Percentiles rank a stretch among this genome's conserved stretches.
Evolutionary conservation across 139 green algal genomes (phyloP).

Genomic region (Volvox reticuliferus): DNA sequence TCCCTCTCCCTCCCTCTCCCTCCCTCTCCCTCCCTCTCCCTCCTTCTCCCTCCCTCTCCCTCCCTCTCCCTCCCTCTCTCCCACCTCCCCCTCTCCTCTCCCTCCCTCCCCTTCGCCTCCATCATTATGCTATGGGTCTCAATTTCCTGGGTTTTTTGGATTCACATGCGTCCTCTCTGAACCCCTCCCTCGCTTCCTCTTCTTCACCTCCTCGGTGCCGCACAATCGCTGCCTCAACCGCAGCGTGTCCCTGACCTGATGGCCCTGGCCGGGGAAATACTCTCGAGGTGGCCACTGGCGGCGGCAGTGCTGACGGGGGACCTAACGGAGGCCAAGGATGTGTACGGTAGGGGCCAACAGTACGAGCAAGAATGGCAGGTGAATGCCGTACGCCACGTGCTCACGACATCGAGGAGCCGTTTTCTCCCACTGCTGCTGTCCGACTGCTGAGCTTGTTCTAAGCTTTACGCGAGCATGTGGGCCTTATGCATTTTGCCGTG

Average conservation of each 20-base stretch:
- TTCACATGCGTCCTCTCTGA: neutral
- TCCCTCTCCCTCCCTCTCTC: neutral
- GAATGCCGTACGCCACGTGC: neutral
- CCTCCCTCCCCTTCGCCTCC: no score
- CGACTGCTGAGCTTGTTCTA: neutral
- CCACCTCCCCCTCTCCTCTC: neutral
- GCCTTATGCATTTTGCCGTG: neutral
- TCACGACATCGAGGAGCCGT: neutral
- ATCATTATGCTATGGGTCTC: no score
- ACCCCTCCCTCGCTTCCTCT: neutral
- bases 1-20: neutral
- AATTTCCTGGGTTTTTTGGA: neutral
- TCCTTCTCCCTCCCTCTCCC: no score
- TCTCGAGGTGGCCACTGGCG: conserved; percentile 23
- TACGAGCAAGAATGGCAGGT: conserved; percentile 34
- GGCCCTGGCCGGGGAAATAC: neutral
- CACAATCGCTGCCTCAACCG: neutral
- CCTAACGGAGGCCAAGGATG: conserved; percentile 43
- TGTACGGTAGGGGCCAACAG: neutral
- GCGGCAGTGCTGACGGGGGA: conserved; percentile 24
- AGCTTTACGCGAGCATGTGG: neutral
- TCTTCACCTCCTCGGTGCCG: neutral
- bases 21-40: neutral
- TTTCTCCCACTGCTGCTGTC: neutral
- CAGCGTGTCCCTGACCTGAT: conserved; percentile 29